Base-by-base conservation (phyloP, 345 rosid genomes). In the Murraya koenigii region DNA sequence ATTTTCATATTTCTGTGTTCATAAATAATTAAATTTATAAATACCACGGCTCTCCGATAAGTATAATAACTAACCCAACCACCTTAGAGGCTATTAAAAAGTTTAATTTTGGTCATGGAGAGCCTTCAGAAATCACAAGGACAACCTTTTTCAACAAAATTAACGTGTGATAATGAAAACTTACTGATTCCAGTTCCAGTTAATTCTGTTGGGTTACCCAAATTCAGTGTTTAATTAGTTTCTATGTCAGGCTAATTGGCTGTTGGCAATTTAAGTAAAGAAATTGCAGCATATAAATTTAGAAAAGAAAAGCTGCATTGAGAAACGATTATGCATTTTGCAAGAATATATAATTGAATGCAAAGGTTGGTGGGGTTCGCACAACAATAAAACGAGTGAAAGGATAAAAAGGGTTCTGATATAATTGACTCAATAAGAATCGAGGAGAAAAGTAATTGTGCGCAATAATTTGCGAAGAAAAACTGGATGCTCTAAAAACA, bases 381-480 rank as follows among this genome's bases (percentile, higher is more conserved):
- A 5, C 35, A 5, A 54, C 15, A 41, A 33, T 49, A 52, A 25
- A 8, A 76, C 56, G 54, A 23, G 32, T 7, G 22, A 38, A n/a
- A n/a, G 66, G 65, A 36, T 56, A 56, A 25, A 14, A 52, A 54
- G 32, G 61, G 1, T 11, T 44, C 3, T 44, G 49, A 15, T 38
- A 63, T 36, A 35, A 60, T 25, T 30, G 44, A 76, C 19, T 10
- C 14, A 25, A 55, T 62, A 32, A 55, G 75, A 71, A 38, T 55
- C 30, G 35, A 11, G 1, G 54, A 72, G 23, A 22, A n/a, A 23
- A 39, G 32, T 8, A 41, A 2, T 73, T 23, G 14, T n/a, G 49
- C 20, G 36, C 63, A 72, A 73, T n/a, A 47, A 49, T 41, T 62
- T 75, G 26, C 41, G 26, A 61, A 61, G 69, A 74, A 22, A 19